Evolutionary conservation across 306 rosid genomes (phyloP), one percentile per base, ranked within the genome.

Genomic region (Arachis hypogaea): DNA sequence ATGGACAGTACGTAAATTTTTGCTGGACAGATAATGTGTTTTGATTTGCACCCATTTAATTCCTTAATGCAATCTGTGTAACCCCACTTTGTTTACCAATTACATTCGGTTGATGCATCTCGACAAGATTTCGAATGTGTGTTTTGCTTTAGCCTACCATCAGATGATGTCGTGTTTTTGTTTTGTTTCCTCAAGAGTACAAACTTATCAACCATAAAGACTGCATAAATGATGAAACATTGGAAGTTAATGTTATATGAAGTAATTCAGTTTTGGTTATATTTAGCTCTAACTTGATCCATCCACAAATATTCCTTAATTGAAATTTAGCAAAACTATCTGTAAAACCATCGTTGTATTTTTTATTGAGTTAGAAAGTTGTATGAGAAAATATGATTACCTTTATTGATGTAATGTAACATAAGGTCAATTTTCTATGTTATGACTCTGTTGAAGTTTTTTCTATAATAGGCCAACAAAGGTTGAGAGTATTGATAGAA

Each of bases 1-100:
- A 82, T 80, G 93, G 84, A 84, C 46, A 6, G 46, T 33, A 65
- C 89, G 98, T 91, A 91, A 83, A 16, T 28, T 70, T 69, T 67
- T 74, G 4, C 76, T 22, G 59, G 16, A 16, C 60, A 63, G 29
- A 62, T 38, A 7, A 66, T 68, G 72, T 46, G 64, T 64, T 81
- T 46, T 63, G 43, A 38, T 38, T 36, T 66, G 74, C 52, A 69
- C 68, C 42, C 3, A 70, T 51, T 66, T 5, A 14, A 33, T 65
- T 59, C 46, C 11, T 51, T 54, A 29, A 41, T 42, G 47, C 50
- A 40, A 75, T 63, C 62, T 69, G 44, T 49, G 28, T 47, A 14
- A 18, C 12, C 40, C 54, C 1, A 55, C 41, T 71, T 63, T 22
- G 7, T 52, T 44, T 42, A 51, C 44, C 43, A 14, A 59, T 69